Evolutionary conservation across 2,329 filamentous ascomycete genomes (phyloP), one percentile per base, ranked within the genome.

Genomic region (Aspergillus sclerotialis): DNA sequence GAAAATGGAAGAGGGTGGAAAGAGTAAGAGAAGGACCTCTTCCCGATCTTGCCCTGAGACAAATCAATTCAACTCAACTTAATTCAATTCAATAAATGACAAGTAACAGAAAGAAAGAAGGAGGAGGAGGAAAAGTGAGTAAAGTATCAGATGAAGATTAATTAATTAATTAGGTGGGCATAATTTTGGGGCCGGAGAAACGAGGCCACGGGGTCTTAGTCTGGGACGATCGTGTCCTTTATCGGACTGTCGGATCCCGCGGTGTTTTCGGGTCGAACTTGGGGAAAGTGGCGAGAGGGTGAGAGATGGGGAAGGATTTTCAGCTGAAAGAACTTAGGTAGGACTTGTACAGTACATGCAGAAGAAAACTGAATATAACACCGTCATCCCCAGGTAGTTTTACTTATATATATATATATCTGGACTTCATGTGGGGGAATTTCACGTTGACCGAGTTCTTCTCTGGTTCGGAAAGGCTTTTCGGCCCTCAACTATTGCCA

Each of bases 371-470:
- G n/a, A n/a, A n/a, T n/a, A n/a, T n/a, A n/a, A n/a, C n/a, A n/a
- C n/a, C n/a, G n/a, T n/a, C n/a, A n/a, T n/a, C n/a, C n/a, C n/a
- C n/a, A n/a, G n/a, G n/a, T n/a, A n/a, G n/a, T n/a, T n/a, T n/a
- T n/a, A n/a, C n/a, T n/a, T n/a, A n/a, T n/a, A n/a, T n/a, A n/a
- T n/a, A n/a, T n/a, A n/a, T n/a, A n/a, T n/a, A n/a, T n/a, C n/a
- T n/a, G n/a, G n/a, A n/a, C 29, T 30, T 41, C 38, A 36, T 36
- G 41, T 39, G 46, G 40, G 38, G 41, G 30, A 23, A 50, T 45
- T 38, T 49, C 46, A 46, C 48, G n/a, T n/a, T n/a, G n/a, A n/a
- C n/a, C n/a, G n/a, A n/a, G n/a, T n/a, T n/a, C n/a, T n/a, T n/a
- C n/a, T n/a, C n/a, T n/a, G n/a, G n/a, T n/a, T n/a, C n/a, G n/a